Evolutionary conservation across 176 grass and related monocot genomes (phyloP).

Genomic region (Panicum miliaceum): DNA sequence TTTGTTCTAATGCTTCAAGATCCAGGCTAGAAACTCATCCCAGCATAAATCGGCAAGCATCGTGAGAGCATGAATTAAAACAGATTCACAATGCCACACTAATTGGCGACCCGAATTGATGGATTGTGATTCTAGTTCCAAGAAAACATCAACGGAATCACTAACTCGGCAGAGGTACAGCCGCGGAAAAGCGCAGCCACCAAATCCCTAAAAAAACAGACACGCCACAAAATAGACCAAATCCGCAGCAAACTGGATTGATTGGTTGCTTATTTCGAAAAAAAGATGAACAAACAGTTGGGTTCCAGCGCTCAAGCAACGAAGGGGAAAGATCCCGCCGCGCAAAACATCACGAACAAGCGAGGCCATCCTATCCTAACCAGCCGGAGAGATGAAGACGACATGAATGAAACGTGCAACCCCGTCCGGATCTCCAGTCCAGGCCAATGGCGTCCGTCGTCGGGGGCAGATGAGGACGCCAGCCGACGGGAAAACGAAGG

Average conservation of each 20-base stretch:
- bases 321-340: background rate
- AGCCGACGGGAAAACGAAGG: too few relatives aligned
- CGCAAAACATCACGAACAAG: background rate
- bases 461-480: background rate
- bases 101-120: background rate
- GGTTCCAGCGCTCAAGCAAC: background rate
- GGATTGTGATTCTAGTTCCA: background rate
- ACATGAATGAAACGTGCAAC: background rate
- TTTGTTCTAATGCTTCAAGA: background rate
- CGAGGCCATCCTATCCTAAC: background rate
- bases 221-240: background rate
- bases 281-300: background rate
- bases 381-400: background rate
- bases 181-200: too few relatives aligned
- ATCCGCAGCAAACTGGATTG: background rate
- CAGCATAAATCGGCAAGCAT: background rate
- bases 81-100: background rate
- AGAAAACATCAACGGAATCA: background rate
- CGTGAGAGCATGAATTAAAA: background rate
- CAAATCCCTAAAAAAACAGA: background rate
- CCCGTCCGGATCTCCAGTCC: background rate
- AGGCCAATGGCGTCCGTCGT: background rate
- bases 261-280: background rate
- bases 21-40: conserved; percentile 21
- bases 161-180: background rate